phyloP scores from a whole-genome alignment of 495 filamentous ascomycete genomes.

The Daldinia caldariorum region DNA sequence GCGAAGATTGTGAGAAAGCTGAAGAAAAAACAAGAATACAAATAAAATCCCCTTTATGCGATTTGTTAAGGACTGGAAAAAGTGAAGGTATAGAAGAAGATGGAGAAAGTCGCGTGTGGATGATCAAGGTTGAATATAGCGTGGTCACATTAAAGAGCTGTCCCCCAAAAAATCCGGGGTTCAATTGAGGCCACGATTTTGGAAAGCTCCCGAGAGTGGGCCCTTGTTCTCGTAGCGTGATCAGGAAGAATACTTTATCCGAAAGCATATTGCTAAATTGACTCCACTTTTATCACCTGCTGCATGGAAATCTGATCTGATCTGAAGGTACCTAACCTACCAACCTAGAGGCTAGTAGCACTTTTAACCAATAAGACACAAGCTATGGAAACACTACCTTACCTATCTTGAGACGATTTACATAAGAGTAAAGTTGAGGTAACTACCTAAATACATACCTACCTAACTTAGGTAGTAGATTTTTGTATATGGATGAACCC shows the following conservation, averaged over 20 bases:
- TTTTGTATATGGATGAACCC: conserved; percentile 20
- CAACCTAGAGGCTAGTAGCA: no score
- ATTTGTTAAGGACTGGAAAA: conserved; percentile 13
- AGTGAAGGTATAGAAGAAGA: conserved; percentile 34
- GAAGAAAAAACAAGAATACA: conserved; percentile 14
- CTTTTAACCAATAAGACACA: background rate
- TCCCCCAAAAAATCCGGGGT: conserved; percentile 38
- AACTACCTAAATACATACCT: background rate
- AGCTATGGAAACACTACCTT: background rate
- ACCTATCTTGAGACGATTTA: background rate
- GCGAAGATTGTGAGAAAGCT: conserved; percentile 13
- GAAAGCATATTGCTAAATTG: no score
- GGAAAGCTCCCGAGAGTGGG: conserved; percentile 30
- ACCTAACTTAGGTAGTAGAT: background rate
- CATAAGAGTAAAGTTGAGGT: background rate
- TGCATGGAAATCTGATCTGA: no score
- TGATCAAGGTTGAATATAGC: conserved; percentile 20
- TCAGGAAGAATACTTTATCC: conserved; percentile 37
- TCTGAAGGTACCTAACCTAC: no score
- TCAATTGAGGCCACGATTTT: conserved; percentile 54
- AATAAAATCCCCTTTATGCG: conserved; percentile 12
- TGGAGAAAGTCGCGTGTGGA: conserved; percentile 30
- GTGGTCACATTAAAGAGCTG: conserved; percentile 17
- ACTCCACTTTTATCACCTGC: no score
- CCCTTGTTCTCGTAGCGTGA: background rate